A percentile compares a stretch with the other conserved stretches of the same genome.
phyloP scores from a whole-genome alignment of 805 yeast species.

The Starmerella riodocensis region DNA sequence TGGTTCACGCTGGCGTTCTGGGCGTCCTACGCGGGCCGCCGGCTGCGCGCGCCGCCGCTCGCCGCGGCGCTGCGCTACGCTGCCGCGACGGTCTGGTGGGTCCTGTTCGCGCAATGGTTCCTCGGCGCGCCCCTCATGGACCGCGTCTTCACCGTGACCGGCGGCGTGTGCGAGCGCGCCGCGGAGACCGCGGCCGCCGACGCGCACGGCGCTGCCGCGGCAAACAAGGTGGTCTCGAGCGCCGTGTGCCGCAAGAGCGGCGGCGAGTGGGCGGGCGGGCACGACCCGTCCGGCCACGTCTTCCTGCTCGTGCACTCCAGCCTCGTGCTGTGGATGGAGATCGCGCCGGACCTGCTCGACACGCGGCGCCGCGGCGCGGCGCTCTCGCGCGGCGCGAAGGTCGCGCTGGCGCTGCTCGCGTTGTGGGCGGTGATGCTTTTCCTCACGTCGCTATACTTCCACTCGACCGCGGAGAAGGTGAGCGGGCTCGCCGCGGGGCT shows the following conservation, averaged over 20 bases:
- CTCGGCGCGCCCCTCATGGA: slow-evolving; percentile 86
- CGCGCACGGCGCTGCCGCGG: background rate
- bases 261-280: slow-evolving; percentile 73
- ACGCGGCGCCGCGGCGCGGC: background rate
- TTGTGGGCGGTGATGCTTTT: slow-evolving; percentile 83
- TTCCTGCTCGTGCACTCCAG: slow-evolving; percentile 61
- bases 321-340: slow-evolving; percentile 53
- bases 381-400: slow-evolving; percentile 19
- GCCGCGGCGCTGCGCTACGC: slow-evolving; percentile 31
- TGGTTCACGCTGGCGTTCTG: slow-evolving; percentile 55
- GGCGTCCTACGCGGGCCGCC: slow-evolving; percentile 15
- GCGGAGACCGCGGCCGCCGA: background rate
- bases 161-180: slow-evolving; percentile 52
- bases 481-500: slow-evolving; percentile 53
- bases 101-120: slow-evolving; percentile 74
- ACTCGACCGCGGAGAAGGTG: slow-evolving; percentile 60
- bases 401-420: slow-evolving; percentile 28
- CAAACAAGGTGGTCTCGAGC: slow-evolving; percentile 2
- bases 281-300: slow-evolving; percentile 92
- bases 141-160: slow-evolving; percentile 59
- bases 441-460: slow-evolving; percentile 76
- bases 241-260: slow-evolving; percentile 40
- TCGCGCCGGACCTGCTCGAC: slow-evolving; percentile 28
- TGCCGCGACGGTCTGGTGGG: slow-evolving; percentile 67
- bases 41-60: background rate